Conservation (phyloP, 2,329 filamentous ascomycete genomes). For the Alternaria sp. region DNA sequence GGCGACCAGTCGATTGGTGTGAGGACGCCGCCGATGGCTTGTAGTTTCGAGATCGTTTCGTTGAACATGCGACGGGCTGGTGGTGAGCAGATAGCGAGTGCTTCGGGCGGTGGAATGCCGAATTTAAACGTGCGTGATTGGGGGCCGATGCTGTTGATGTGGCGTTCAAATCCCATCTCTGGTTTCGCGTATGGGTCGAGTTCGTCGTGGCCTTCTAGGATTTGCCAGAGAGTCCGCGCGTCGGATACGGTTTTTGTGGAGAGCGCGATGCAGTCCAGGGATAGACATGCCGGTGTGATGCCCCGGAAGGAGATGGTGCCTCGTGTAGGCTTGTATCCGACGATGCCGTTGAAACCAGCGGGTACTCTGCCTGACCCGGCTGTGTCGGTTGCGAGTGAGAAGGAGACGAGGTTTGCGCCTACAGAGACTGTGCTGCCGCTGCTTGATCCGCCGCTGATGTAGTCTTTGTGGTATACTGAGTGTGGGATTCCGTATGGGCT, state of each 20-base stretch:
- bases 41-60: conserved; percentile 33
- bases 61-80: conserved; percentile 48
- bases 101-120: conserved; percentile 55
- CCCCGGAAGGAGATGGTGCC: conserved; percentile 59
- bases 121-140: conserved; percentile 54
- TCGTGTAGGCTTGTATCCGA: conserved; percentile 59
- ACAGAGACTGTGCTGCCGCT: conserved; percentile 64
- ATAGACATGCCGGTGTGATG: conserved; percentile 62
- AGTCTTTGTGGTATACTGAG: conserved; percentile 58
- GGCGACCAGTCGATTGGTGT: conserved; percentile 43
- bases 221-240: conserved; percentile 57
- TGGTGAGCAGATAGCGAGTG: conserved; percentile 52
- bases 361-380: conserved; percentile 62
- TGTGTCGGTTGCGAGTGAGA: conserved; percentile 64
- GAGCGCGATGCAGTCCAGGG: conserved; percentile 64
- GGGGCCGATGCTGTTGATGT: conserved; percentile 42
- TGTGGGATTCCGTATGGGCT: conserved; percentile 64
- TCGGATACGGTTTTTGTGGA: conserved; percentile 58
- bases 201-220: conserved; percentile 55
- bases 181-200: conserved; percentile 61
- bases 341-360: conserved; percentile 61
- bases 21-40: conserved; percentile 36
- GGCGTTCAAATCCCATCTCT: conserved; percentile 40
- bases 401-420: conserved; percentile 59
- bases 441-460: conserved; percentile 63